Percentiles rank a stretch among this genome's conserved stretches.
These are phyloP conservation scores for Pichia pseudocactophila DNA, from an alignment of 805 yeast species.

Conservation along the genomic window DNA sequence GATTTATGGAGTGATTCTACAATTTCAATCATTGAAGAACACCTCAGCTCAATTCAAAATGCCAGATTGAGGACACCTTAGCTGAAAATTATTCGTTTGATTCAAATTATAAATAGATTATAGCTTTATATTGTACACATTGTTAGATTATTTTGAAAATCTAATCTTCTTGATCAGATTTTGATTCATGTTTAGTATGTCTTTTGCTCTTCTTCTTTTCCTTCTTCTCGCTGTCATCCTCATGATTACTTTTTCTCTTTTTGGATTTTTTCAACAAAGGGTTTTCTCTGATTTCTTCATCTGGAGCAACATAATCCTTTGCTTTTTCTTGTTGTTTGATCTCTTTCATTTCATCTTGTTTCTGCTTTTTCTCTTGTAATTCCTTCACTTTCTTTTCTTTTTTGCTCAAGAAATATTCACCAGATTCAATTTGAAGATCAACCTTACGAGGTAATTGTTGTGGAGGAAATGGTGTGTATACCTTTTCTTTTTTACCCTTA, in stretches of 20 bases:
- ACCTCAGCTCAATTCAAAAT: background rate
- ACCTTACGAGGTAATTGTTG: conserved; percentile 93
- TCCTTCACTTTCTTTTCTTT: conserved; percentile 67
- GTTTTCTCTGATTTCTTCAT: conserved; percentile 42
- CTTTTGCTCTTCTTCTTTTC: conserved; percentile 12
- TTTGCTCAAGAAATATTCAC: conserved; percentile 92
- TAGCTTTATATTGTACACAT: background rate
- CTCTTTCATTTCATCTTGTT: conserved; percentile 63
- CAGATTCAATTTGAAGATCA: conserved; percentile 94
- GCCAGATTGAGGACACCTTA: conserved; percentile 7
- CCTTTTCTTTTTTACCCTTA: conserved; percentile 49
- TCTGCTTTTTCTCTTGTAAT: conserved; percentile 66
- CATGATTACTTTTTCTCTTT: conserved; percentile 23
- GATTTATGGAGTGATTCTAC: background rate
- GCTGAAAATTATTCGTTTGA: too few species aligned
- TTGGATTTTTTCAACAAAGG: conserved; percentile 26
- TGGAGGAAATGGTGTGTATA: conserved; percentile 98
- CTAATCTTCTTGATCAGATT: conserved; percentile 5
- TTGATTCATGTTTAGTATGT: conserved; percentile 13
- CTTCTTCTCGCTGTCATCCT: conserved; percentile 16
- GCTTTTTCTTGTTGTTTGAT: conserved; percentile 61
- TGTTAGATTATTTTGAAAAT: background rate
- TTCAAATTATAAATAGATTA: too few species aligned
- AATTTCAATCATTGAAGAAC: conserved; percentile 7
- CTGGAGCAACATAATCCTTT: conserved; percentile 80